A percentile compares a stretch with the other conserved stretches of the same genome.
Evolutionary conservation across 306 rosid genomes (phyloP).

Genomic region (Pueraria montana): DNA sequence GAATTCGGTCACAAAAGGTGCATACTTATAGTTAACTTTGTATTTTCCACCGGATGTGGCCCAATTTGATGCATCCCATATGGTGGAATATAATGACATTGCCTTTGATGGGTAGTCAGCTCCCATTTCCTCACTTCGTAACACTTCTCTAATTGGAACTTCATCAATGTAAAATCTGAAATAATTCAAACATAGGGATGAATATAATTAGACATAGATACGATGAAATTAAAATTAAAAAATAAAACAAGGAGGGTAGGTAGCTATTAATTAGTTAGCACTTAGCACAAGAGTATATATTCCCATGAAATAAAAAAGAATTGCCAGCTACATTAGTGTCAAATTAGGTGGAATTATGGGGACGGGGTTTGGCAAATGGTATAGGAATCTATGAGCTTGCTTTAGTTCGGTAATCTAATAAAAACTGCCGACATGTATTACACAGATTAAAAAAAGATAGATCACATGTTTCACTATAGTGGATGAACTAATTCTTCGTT

Average conservation of each 20-base stretch:
- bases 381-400: conserved; percentile 58
- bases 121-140: conserved; percentile 79
- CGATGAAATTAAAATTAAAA: not conserved
- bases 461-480: conserved; percentile 49
- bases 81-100: conserved; percentile 85
- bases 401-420: conserved; percentile 52
- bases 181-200: not conserved
- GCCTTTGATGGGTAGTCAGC: conserved; percentile 92
- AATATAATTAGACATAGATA: not conserved
- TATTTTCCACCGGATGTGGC: conserved; percentile 87
- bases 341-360: conserved; percentile 55
- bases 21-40: conserved; percentile 86
- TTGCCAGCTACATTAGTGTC: conserved; percentile 48
- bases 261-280: conserved; percentile 9
- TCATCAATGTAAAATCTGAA: conserved; percentile 93
- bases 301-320: conserved; percentile 40
- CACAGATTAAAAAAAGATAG: conserved; percentile 24
- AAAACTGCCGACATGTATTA: conserved; percentile 39
- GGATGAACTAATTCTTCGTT: conserved; percentile 29
- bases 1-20: conserved; percentile 86
- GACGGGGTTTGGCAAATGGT: conserved; percentile 49
- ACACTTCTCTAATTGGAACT: conserved; percentile 87
- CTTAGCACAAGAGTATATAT: conserved; percentile 34
- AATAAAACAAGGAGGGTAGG: not conserved
- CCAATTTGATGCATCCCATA: conserved; percentile 99